phyloP scores from a whole-genome alignment of 2,329 filamentous ascomycete genomes.

The Arthrobotrys megalospora region DNA sequence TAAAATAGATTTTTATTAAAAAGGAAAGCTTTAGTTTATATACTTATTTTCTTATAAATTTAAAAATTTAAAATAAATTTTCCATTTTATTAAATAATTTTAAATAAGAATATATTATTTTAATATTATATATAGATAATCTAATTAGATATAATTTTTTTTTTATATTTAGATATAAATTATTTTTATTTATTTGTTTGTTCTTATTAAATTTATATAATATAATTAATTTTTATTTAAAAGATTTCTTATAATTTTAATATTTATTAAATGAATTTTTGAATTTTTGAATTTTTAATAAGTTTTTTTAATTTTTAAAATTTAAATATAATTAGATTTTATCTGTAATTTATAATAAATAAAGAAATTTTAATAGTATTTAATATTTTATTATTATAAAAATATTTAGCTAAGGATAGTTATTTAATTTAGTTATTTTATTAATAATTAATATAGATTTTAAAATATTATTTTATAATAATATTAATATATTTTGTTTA shows the following conservation, averaged over 20 bases:
- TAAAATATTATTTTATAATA: slow-evolving; percentile 2
- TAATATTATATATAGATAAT: not conserved
- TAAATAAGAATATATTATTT: slow-evolving; percentile 3
- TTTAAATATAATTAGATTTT: too few relatives aligned
- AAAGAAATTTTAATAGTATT: not conserved
- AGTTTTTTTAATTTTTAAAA: too few relatives aligned
- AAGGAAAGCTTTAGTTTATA: slow-evolving; percentile 2
- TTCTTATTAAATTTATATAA: slow-evolving; percentile 15
- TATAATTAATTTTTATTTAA: too few relatives aligned
- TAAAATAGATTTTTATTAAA: too few relatives aligned
- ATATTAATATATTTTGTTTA: slow-evolving; percentile 9
- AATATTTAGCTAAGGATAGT: not conserved
- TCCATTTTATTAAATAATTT: slow-evolving; percentile 13
- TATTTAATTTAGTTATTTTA: not conserved
- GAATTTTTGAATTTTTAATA: too few relatives aligned
- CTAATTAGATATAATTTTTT: too few relatives aligned
- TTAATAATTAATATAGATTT: slow-evolving; percentile 1
- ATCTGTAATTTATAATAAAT: not conserved
- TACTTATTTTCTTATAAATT: not conserved
- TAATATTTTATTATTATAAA: not conserved
- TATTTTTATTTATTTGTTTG: not conserved
- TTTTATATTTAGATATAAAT: too few relatives aligned
- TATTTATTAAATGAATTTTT: too few relatives aligned
- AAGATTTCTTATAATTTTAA: too few relatives aligned
- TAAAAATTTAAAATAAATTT: slow-evolving; percentile 6